These are phyloP conservation scores for Magnaporthiopsis rhizophila DNA, from an alignment of 2,329 filamentous ascomycete genomes.

Conservation along the genomic window DNA sequence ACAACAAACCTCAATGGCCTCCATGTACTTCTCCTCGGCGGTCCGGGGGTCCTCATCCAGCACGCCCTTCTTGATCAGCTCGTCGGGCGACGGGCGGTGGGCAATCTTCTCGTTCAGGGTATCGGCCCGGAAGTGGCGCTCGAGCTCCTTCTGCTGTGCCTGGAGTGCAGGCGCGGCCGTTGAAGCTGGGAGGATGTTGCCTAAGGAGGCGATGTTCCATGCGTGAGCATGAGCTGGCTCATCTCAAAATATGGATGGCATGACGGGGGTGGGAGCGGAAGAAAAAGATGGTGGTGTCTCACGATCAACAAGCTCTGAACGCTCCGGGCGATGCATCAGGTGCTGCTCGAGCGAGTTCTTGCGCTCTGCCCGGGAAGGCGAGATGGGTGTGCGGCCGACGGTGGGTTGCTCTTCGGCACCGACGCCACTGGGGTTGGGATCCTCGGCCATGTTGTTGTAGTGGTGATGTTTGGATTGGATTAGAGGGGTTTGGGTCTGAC, in stretches of 20 bases:
- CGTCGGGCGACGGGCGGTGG: conserved; percentile 66
- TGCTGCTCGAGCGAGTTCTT: conserved; percentile 68
- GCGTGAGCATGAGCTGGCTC: background rate
- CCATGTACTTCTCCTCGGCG: conserved; percentile 48
- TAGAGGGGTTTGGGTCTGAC: background rate
- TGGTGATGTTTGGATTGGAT: background rate
- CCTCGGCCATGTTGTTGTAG: conserved; percentile 23
- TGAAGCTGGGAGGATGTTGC: conserved; percentile 78
- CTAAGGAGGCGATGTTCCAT: conserved; percentile 32
- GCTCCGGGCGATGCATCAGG: conserved; percentile 64
- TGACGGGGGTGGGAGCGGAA: conserved; percentile 11
- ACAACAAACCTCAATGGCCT: conserved; percentile 45
- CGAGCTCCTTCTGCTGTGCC: conserved; percentile 74
- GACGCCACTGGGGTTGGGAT: conserved; percentile 15
- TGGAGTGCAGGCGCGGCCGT: conserved; percentile 70
- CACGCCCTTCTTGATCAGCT: conserved; percentile 72
- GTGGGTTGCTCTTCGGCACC: conserved; percentile 16
- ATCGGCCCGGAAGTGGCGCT: conserved; percentile 82
- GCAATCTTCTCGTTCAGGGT: conserved; percentile 81
- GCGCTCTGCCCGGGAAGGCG: conserved; percentile 42
- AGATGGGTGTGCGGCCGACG: conserved; percentile 53
- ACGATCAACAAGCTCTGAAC: conserved; percentile 75
- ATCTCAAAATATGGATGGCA: conserved; percentile 6
- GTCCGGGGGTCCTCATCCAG: conserved; percentile 59
- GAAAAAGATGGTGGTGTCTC: conserved; percentile 20